Percentiles rank a stretch among this genome's conserved stretches.
phyloP scores from a whole-genome alignment of 2,329 filamentous ascomycete species.

The Colletotrichum phormii region DNA sequence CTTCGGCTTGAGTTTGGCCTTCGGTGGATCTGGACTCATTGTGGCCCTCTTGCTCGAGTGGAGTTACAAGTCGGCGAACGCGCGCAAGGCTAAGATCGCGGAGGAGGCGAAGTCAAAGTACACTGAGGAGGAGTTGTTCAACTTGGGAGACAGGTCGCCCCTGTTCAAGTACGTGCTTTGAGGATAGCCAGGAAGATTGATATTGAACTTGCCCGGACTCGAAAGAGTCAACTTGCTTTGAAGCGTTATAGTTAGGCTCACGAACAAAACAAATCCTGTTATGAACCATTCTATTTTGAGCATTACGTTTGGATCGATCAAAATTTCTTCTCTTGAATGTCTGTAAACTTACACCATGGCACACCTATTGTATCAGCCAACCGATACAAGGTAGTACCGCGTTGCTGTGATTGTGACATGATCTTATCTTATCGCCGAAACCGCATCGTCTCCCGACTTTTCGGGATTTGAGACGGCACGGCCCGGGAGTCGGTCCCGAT shows the following conservation, averaged over 20 bases:
- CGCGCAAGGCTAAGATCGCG: slow-evolving; percentile 40
- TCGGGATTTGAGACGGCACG: neutral
- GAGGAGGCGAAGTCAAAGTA: slow-evolving; percentile 42
- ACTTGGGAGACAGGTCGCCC: slow-evolving; percentile 47
- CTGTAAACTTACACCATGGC: no score
- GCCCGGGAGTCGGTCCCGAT: slow-evolving; percentile 8
- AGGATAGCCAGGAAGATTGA: neutral
- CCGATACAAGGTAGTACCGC: no score
- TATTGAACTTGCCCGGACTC: neutral
- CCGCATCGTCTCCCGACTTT: neutral
- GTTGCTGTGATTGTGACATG: neutral
- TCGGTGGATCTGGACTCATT: slow-evolving; percentile 44
- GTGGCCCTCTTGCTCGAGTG: slow-evolving; percentile 45
- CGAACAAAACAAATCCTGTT: neutral
- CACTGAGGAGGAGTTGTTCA: slow-evolving; percentile 45
- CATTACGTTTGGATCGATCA: neutral
- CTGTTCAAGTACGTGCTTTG: slow-evolving; percentile 36
- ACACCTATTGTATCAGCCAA: neutral
- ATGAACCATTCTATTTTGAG: neutral
- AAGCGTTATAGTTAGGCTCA: neutral
- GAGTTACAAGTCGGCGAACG: slow-evolving; percentile 43
- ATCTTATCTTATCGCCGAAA: slow-evolving; percentile 6
- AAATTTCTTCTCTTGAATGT: neutral
- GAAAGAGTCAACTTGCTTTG: neutral
- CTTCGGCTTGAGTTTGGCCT: slow-evolving; percentile 47